phyloP scores from a whole-genome alignment of 768 basidiomycete genomes.

The Lepiota venenata region DNA sequence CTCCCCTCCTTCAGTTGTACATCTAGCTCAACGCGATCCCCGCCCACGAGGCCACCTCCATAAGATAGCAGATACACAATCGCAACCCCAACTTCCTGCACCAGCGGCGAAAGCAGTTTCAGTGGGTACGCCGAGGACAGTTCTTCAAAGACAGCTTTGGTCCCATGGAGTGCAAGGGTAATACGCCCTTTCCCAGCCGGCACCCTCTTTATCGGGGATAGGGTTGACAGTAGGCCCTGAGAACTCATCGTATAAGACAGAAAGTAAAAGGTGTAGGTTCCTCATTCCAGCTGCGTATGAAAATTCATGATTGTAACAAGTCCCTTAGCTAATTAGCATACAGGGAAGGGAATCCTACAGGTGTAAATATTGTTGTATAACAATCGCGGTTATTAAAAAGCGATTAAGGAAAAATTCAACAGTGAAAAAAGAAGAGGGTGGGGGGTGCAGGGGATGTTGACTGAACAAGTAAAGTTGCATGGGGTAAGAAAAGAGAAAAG shows the following conservation, averaged over 20 bases:
- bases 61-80: conserved; percentile 82
- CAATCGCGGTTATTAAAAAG: conserved; percentile 6
- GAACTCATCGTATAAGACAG: conserved; percentile 1
- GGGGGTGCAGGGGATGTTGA: conserved; percentile 1
- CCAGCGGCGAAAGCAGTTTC: conserved; percentile 78
- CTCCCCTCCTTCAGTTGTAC: conserved; percentile 56
- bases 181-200: conserved; percentile 57
- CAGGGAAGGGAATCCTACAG: neutral
- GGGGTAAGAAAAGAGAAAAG: conserved; percentile 8
- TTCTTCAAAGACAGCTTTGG: conserved; percentile 63
- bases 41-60: conserved; percentile 89
- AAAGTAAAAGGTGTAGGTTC: neutral
- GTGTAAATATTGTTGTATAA: neutral
- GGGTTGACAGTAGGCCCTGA: neutral
- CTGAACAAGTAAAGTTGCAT: conserved; percentile 10
- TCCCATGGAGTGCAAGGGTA: conserved; percentile 46
- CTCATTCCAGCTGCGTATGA: neutral
- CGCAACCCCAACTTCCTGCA: conserved; percentile 47
- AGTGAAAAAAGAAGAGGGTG: neutral
- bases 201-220: conserved; percentile 15
- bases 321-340: conserved; percentile 10
- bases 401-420: neutral
- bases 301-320: conserved; percentile 7
- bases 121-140: conserved; percentile 82
- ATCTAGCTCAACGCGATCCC: conserved; percentile 67